These are phyloP conservation scores for Trametes punicea DNA, from an alignment of 768 basidiomycete genomes.

Conservation along the genomic window DNA sequence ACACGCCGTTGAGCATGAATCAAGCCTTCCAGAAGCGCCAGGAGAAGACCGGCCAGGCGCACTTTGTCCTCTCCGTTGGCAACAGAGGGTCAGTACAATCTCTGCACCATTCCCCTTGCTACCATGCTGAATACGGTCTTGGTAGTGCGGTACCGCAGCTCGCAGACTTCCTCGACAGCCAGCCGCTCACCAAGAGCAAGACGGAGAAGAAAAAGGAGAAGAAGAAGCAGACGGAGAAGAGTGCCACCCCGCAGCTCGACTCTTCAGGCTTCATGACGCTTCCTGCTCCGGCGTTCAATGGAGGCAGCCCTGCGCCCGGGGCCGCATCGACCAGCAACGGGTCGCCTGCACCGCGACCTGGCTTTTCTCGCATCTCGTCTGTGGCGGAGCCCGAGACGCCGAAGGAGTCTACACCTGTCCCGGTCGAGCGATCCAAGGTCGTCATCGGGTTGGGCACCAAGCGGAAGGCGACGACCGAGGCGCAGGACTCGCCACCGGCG, in stretches of 20 bases:
- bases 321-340: slow-evolving; percentile 35
- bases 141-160: slow-evolving; percentile 83
- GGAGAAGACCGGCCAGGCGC: slow-evolving; percentile 92
- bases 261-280: slow-evolving; percentile 69
- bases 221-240: slow-evolving; percentile 63
- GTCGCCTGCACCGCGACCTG: slow-evolving; percentile 67
- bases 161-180: slow-evolving; percentile 74
- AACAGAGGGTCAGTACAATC: slow-evolving; percentile 71
- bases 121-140: slow-evolving; percentile 14
- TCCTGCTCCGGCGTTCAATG: slow-evolving; percentile 50
- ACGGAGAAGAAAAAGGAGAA: slow-evolving; percentile 81
- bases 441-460: slow-evolving; percentile 76
- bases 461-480: slow-evolving; percentile 74
- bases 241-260: slow-evolving; percentile 43
- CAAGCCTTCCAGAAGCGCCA: slow-evolving; percentile 90
- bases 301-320: slow-evolving; percentile 35
- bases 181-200: slow-evolving; percentile 79
- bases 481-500: slow-evolving; percentile 59
- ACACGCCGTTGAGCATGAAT: slow-evolving; percentile 95
- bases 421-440: slow-evolving; percentile 68
- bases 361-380: slow-evolving; percentile 73
- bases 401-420: slow-evolving; percentile 50
- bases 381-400: slow-evolving; percentile 45
- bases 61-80: slow-evolving; percentile 93
- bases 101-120: not conserved